Conservation (phyloP, 768 basidiomycete species). For the Multifurca ochricompacta region DNA sequence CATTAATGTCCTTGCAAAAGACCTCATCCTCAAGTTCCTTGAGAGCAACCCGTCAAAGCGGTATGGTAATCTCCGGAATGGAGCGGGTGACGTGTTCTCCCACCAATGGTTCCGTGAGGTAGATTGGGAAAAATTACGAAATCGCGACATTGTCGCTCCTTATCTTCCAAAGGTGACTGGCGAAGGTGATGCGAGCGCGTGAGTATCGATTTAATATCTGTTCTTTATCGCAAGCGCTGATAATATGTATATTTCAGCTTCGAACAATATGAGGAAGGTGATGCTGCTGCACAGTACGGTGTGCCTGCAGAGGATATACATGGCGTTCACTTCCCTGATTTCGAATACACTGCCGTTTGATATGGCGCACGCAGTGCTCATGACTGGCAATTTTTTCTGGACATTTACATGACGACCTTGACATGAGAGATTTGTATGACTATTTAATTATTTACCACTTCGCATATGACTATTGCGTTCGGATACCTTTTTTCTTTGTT, state of each 20-base stretch:
- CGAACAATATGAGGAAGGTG: constrained; percentile 72
- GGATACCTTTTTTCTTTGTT: constrained; percentile 12
- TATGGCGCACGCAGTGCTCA: neutral
- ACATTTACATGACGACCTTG: constrained; percentile 10
- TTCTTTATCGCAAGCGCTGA: neutral
- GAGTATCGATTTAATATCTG: constrained; percentile 30
- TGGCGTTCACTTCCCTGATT: constrained; percentile 68
- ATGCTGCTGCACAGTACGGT: constrained; percentile 55
- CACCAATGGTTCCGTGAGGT: constrained; percentile 95
- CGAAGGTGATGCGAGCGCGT: constrained; percentile 95
- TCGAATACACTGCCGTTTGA: constrained; percentile 53
- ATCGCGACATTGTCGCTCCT: constrained; percentile 87
- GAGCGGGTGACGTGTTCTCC: constrained; percentile 84
- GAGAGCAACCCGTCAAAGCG: constrained; percentile 83
- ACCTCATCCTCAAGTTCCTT: constrained; percentile 86
- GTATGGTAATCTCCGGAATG: constrained; percentile 83
- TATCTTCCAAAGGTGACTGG: constrained; percentile 88
- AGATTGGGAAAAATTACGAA: constrained; percentile 75
- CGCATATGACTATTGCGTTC: neutral
- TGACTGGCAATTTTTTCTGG: neutral
- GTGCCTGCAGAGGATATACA: constrained; percentile 47
- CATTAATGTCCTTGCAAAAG: constrained; percentile 69
- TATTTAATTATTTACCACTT: constrained; percentile 1
- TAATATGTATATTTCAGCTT: constrained; percentile 42
- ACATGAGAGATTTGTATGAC: constrained; percentile 16